Evolutionary conservation across 371 early-diverging fungal genomes (phyloP), one percentile per base, ranked within the genome.

Genomic region (Zychaea mexicana): DNA sequence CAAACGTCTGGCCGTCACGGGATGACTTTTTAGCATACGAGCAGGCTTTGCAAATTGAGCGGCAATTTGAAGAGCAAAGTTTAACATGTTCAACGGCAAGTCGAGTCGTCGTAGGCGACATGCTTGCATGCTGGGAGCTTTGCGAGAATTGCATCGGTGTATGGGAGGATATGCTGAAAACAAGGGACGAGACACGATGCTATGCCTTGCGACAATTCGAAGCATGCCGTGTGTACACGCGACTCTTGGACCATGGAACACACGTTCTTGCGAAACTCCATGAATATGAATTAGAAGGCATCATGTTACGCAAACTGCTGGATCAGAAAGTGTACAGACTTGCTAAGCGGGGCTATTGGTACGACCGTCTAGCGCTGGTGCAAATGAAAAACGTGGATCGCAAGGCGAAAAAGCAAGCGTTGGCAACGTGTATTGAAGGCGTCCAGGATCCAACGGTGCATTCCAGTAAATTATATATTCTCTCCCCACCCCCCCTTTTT

Each of bases 341-440:
- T 3, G 84, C 82, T 10, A 80, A 78, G 53, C 77, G 91, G 26
- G 93, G 93, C 5, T 71, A 74, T 19, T 92, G 93, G 93, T 91
- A 91, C 57, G 84, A 87, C 21, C 80, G 91, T 17, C 71, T 91
- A 3, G 85, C 88, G 0, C 70, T 91, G 13, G 69, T 91, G 8
- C 82, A 89, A 55, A 76, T 78, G 52, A 79, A 74, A 28, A 84
- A 61, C n/a, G 28, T 65, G 13, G 73, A 73, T 21, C 79, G 85
- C 7, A 7, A 67, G 1, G 77, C 76, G n/a, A 77, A 79, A 33
- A 78, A 85, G 56, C 65, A 71, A n/a, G 84, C 83, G 6, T 66
- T 82, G 1, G 65, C 76, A 27, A 81, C 81, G 2, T 86, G 88
- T 60, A 74, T 84, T 61, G 66, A 73, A 62, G 88, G 81, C 2